Percentiles rank a stretch among this genome's conserved stretches.
phyloP scores from a whole-genome alignment of 345 rosid genomes.

The Salix viminalis region DNA sequence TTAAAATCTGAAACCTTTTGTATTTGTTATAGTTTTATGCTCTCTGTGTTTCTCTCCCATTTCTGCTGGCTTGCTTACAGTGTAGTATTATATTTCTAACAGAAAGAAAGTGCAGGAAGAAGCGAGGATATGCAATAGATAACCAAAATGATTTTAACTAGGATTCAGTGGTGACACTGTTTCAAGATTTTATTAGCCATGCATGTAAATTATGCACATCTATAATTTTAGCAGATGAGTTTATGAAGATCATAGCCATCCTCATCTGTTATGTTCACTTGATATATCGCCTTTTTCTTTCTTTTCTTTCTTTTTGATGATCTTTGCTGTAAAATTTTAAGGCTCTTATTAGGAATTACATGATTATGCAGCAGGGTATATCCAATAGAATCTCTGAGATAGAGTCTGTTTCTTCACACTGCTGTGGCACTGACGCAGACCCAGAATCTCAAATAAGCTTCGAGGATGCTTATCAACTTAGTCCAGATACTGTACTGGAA shows the following conservation, averaged over 20 bases:
- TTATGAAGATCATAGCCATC: neutral
- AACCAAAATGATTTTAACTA: neutral
- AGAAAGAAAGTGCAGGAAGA: neutral
- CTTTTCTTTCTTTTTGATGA: neutral
- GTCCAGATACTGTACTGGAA: slow-evolving; percentile 83
- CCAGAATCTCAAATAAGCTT: slow-evolving; percentile 43
- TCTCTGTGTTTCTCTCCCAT: neutral
- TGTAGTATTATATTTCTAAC: neutral
- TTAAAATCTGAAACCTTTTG: neutral
- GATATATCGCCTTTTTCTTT: neutral
- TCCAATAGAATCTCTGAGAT: slow-evolving; percentile 30
- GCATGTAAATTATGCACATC: neutral
- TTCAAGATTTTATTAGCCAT: neutral
- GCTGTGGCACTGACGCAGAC: slow-evolving; percentile 38
- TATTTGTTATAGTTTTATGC: neutral
- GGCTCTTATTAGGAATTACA: neutral
- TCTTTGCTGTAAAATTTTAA: neutral
- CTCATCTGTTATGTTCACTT: neutral
- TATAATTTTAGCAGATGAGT: neutral
- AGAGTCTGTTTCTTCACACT: slow-evolving; percentile 37
- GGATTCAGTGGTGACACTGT: neutral
- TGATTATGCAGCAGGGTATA: slow-evolving; percentile 21
- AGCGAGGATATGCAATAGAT: neutral
- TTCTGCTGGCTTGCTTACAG: neutral
- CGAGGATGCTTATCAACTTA: slow-evolving; percentile 59